Conservation (phyloP, 1,284 basidiomycete genomes). For the Pseudozyma sp. region DNA sequence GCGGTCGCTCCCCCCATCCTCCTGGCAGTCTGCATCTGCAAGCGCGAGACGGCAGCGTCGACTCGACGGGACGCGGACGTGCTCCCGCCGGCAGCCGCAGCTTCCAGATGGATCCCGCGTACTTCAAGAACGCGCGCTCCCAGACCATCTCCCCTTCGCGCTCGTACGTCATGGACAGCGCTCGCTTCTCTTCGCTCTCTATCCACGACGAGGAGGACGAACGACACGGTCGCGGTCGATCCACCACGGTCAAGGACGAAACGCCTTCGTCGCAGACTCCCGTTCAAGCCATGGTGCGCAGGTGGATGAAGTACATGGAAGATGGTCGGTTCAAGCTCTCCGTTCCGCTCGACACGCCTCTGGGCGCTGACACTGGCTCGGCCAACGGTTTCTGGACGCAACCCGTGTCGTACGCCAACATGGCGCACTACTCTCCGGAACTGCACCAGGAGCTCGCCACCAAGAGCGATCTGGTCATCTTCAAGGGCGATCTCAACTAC, state of each 20-base stretch:
- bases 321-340: slow-evolving; percentile 80
- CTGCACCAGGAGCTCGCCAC: slow-evolving; percentile 75
- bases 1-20: slow-evolving; percentile 49
- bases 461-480: slow-evolving; percentile 81
- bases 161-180: slow-evolving; percentile 60
- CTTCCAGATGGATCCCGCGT: slow-evolving; percentile 61
- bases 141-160: slow-evolving; percentile 57
- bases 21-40: slow-evolving; percentile 43
- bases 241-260: slow-evolving; percentile 48
- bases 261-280: slow-evolving; percentile 50
- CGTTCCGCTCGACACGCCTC: slow-evolving; percentile 76
- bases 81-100: slow-evolving; percentile 42
- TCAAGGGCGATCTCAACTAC: slow-evolving; percentile 86
- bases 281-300: slow-evolving; percentile 75
- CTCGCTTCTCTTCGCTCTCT: slow-evolving; percentile 50
- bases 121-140: slow-evolving; percentile 56
- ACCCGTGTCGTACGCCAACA: slow-evolving; percentile 54
- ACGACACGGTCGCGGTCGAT: slow-evolving; percentile 41
- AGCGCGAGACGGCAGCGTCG: slow-evolving; percentile 53
- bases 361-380: slow-evolving; percentile 71
- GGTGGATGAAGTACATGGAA: slow-evolving; percentile 81
- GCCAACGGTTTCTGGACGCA: slow-evolving; percentile 63
- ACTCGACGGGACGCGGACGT: slow-evolving; percentile 42
- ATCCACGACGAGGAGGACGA: slow-evolving; percentile 50
- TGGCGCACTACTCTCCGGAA: slow-evolving; percentile 71